Conservation (phyloP, 306 rosid species). For the Hippophae gyantsensis region DNA sequence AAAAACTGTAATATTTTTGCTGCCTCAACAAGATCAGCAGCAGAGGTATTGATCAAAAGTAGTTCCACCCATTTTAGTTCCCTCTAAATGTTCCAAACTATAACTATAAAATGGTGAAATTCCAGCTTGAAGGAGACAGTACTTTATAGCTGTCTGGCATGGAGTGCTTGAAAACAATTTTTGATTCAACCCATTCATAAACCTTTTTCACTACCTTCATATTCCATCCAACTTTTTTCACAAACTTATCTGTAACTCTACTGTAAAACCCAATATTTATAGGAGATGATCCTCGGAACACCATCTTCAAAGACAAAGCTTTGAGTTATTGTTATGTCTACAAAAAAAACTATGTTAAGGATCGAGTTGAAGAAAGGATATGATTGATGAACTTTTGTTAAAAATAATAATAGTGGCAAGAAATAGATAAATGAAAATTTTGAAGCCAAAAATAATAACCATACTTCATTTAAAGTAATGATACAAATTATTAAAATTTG, state of each 20-base stretch:
- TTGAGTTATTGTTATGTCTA: conserved; percentile 50
- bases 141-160: conserved; percentile 56
- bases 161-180: conserved; percentile 40
- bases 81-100: conserved; percentile 54
- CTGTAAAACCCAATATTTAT: conserved; percentile 68
- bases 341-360: conserved; percentile 7
- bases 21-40: conserved; percentile 58
- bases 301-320: conserved; percentile 54
- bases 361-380: conserved; percentile 3
- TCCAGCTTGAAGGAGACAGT: conserved; percentile 68
- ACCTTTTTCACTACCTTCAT: conserved; percentile 36
- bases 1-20: conserved; percentile 50
- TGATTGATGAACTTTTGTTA: conserved; percentile 24
- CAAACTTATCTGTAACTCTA: conserved; percentile 57
- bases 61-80: conserved; percentile 64
- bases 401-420: too few species aligned
- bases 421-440: too few species aligned
- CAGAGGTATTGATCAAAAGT: conserved; percentile 51
- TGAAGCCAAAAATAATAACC: too few species aligned
- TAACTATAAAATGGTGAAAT: conserved; percentile 61
- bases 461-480: too few species aligned
- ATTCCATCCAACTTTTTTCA: conserved; percentile 48
- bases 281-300: conserved; percentile 55
- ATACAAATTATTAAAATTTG: too few species aligned
- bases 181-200: conserved; percentile 15